Conservation (phyloP, 345 rosid genomes). For the Aquilaria malaccensis region DNA sequence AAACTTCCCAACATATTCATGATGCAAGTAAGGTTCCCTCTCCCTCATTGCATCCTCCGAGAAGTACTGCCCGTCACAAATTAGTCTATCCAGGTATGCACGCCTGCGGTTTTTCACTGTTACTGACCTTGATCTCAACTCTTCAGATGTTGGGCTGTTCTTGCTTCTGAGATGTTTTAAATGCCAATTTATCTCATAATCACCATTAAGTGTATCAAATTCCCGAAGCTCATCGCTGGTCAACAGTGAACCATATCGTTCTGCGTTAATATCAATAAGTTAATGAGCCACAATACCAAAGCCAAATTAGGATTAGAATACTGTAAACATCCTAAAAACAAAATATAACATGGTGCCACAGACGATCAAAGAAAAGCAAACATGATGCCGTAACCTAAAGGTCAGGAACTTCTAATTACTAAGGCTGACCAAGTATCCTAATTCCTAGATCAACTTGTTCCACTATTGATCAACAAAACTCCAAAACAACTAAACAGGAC, state of each 20-base stretch:
- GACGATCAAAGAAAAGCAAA: too few species aligned
- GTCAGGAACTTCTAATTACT: too few species aligned
- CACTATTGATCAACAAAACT: background rate
- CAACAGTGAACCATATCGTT: constrained; percentile 67
- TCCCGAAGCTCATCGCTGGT: constrained; percentile 56
- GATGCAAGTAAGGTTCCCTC: constrained; percentile 91
- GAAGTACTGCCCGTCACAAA: constrained; percentile 64
- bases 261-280: constrained; percentile 21
- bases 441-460: too few species aligned
- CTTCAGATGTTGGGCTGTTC: constrained; percentile 56
- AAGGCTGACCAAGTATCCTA: too few species aligned
- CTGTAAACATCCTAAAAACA: too few species aligned
- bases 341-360: too few species aligned
- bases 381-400: too few species aligned
- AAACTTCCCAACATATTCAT: constrained; percentile 92
- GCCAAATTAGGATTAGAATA: too few species aligned
- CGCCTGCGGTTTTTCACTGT: constrained; percentile 76
- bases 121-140: constrained; percentile 54
- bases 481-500: background rate
- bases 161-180: constrained; percentile 62
- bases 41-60: constrained; percentile 98
- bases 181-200: constrained; percentile 86
- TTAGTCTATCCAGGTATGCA: constrained; percentile 63
- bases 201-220: constrained; percentile 52
- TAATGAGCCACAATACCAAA: background rate